phyloP scores from a whole-genome alignment of 305 asterid genomes.

The Fraxinus albicans region DNA sequence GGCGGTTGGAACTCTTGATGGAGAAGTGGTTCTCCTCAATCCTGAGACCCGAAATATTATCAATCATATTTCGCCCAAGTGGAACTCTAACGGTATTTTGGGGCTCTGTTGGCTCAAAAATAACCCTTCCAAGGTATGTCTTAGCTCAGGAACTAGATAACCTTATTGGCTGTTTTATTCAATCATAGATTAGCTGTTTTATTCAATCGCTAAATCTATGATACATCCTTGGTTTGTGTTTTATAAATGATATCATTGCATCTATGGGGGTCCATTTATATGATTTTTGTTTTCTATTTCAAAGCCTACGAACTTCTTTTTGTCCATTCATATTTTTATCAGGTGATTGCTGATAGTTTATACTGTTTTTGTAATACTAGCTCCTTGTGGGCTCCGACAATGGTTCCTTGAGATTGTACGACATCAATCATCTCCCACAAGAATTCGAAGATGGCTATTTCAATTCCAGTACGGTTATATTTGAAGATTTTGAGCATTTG shows the following conservation, averaged over 20 bases:
- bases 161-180: not conserved
- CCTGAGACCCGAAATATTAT: constrained; percentile 61
- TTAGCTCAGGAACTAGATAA: not conserved
- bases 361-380: constrained; percentile 33
- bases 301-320: not conserved
- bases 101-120: constrained; percentile 84
- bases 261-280: not conserved
- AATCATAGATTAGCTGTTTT: not conserved
- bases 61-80: constrained; percentile 37
- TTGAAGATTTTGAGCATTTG: constrained; percentile 70
- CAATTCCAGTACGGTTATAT: constrained; percentile 33
- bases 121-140: constrained; percentile 68
- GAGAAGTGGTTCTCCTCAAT: constrained; percentile 67
- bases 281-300: not conserved
- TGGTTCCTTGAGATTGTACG: constrained; percentile 70
- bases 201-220: not conserved
- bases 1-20: constrained; percentile 89
- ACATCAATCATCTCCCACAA: constrained; percentile 42
- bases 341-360: constrained; percentile 21
- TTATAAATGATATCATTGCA: not conserved
- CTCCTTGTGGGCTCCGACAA: constrained; percentile 76
- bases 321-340: not conserved
- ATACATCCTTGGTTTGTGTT: not conserved
- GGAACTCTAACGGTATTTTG: constrained; percentile 46
- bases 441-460: constrained; percentile 25